phyloP scores from a whole-genome alignment of 805 yeast species.

The Huiozyma naganishii region DNA sequence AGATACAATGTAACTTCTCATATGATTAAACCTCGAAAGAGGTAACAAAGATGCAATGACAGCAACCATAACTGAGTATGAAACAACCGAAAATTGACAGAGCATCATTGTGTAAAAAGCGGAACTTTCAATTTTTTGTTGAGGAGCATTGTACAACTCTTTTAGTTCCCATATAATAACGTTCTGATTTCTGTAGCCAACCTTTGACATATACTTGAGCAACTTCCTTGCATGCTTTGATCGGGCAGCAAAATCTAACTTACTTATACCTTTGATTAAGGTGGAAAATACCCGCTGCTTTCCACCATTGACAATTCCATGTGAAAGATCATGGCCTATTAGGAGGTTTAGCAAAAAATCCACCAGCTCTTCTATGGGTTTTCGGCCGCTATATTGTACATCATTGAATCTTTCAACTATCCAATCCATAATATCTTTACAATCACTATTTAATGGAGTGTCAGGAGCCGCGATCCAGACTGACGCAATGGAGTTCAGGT shows the following conservation, averaged over 20 bases:
- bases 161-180: constrained; percentile 23
- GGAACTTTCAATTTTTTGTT: constrained; percentile 19
- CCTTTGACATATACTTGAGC: constrained; percentile 11
- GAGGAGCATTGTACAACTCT: constrained; percentile 14
- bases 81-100: constrained; percentile 9
- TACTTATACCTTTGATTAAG: constrained; percentile 11
- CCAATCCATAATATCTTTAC: constrained; percentile 40
- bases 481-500: constrained; percentile 8
- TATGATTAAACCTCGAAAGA: constrained; percentile 7
- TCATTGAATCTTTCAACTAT: constrained; percentile 32
- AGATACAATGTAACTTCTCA: constrained; percentile 11
- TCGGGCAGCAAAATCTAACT: constrained; percentile 7
- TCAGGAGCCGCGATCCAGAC: constrained; percentile 21
- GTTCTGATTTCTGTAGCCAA: constrained; percentile 20
- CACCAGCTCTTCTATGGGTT: constrained; percentile 25
- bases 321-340: constrained; percentile 15
- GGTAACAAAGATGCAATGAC: constrained; percentile 10
- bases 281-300: constrained; percentile 20
- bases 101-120: constrained; percentile 18
- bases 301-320: constrained; percentile 13
- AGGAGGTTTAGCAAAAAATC: constrained; percentile 27
- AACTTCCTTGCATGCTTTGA: constrained; percentile 6
- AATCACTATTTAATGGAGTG: constrained; percentile 30
- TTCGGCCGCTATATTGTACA: constrained; percentile 31
- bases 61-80: constrained; percentile 15